Conservation (phyloP, 2,329 filamentous ascomycete species). For the Ascochyta pisi region DNA sequence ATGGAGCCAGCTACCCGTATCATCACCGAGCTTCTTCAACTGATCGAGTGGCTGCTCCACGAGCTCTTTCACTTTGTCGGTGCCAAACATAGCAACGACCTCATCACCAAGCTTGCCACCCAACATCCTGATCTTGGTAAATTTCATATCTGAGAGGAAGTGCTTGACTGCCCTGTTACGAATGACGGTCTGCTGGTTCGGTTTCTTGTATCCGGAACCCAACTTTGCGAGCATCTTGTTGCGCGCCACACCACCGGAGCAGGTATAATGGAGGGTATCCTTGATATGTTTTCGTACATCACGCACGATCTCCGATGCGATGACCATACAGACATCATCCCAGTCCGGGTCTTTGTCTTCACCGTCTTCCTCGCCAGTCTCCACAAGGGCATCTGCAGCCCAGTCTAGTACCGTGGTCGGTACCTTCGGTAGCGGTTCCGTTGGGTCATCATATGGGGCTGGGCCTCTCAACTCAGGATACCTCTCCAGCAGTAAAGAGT, state of each 20-base stretch:
- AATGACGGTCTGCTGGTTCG: constrained; percentile 92
- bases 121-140: constrained; percentile 93
- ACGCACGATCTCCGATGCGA: constrained; percentile 88
- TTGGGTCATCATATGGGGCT: constrained; percentile 75
- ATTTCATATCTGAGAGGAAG: constrained; percentile 86
- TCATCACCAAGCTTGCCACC: constrained; percentile 94
- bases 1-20: constrained; percentile 86
- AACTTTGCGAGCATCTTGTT: constrained; percentile 98
- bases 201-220: constrained; percentile 89
- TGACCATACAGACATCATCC: constrained; percentile 88
- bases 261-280: constrained; percentile 81
- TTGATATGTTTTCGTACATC: constrained; percentile 73
- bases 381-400: constrained; percentile 81
- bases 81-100: constrained; percentile 79
- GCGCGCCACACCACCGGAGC: constrained; percentile 83
- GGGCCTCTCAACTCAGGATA: constrained; percentile 75
- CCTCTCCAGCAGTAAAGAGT: constrained; percentile 73
- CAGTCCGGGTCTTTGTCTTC: constrained; percentile 89
- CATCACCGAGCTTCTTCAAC: constrained; percentile 79
- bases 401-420: constrained; percentile 78
- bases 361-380: constrained; percentile 73
- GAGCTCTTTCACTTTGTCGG: constrained; percentile 79
- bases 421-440: constrained; percentile 75
- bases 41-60: constrained; percentile 75
- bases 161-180: constrained; percentile 80